Base-by-base conservation (phyloP, 2,329 filamentous ascomycete genomes). In the Phoma sp. region DNA sequence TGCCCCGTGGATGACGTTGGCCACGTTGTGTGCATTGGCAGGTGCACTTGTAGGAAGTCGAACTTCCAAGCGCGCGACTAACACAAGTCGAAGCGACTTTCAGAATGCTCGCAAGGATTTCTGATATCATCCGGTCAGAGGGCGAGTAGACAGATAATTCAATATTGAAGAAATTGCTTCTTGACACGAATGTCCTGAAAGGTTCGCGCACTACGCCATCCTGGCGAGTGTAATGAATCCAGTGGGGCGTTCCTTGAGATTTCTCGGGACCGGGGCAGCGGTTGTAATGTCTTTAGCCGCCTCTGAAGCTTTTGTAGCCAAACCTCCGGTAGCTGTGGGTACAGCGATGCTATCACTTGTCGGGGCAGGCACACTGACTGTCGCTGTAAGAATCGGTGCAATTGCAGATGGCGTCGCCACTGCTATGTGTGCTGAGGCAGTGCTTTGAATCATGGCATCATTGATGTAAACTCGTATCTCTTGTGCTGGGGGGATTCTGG, bases 401-500 rank as follows among this genome's bases (percentile, higher is more conserved):
- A 7, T 29, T 29, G 29, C 22, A 47, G 42, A 42, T 42, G 42
- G 18, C 22, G 47, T 43, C 18, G 47, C 25, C 7, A 43, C 22
- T 9, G 47, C 18, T 3, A 36, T 51, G 32, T 43, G 33, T n/a
- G 39, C 38, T 30, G 39, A 43, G 30, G 47, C 36, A 38, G 38
- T 29, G 18, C 27, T 35, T 11, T 40, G 49, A 11, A 59, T 33
- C 9, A 44, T 18, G 30, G 58, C 54, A 18, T 53, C 62, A 11
- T 62, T 54, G 30, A 69, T 56, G 24, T 60, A 42, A 23, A 67
- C 36, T 39, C 62, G 48, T 27, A 69, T 59, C 11, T 62, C 56
- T 36, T 55, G 63, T 8, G 55, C 40, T 4, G 47, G 23, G 9
- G 51, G 41, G 13, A 7, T 45, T 37, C 48, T 13, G 37, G 52